A percentile compares a stretch with the other conserved stretches of the same genome.
Conservation (phyloP, 83 land plant genomes). For the Picea abies region DNA sequence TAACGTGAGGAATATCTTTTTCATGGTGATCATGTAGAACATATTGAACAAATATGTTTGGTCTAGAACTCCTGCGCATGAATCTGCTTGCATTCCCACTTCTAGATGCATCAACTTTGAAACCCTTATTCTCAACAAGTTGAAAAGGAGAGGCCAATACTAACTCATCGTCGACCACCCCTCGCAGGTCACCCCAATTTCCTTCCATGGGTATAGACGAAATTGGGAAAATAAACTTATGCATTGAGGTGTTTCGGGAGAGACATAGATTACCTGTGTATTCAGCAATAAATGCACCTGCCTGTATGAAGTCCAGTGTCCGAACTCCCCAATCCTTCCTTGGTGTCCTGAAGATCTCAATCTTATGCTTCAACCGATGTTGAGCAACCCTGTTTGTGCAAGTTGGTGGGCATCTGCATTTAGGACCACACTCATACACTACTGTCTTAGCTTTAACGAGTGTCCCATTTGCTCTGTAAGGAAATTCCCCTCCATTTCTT, state of each 20-base stretch:
- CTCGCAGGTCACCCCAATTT: too few relatives aligned
- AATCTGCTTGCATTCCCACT: conserved; percentile 83
- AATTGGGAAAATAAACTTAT: too few relatives aligned
- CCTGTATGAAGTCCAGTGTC: conserved; percentile 68
- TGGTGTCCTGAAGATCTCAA: conserved; percentile 82
- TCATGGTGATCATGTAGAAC: conserved; percentile 77
- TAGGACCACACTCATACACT: too few relatives aligned
- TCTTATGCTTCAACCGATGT: conserved; percentile 48
- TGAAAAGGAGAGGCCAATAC: conserved; percentile 17
- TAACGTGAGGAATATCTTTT: conserved; percentile 66
- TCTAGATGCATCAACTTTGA: conserved; percentile 69
- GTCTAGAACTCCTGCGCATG: conserved; percentile 71
- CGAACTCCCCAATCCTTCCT: conserved; percentile 86
- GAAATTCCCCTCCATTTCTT: conserved; percentile 63
- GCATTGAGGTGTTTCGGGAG: too few relatives aligned
- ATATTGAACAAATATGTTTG: conserved; percentile 84
- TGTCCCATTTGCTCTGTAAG: conserved; percentile 53
- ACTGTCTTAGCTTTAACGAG: conserved; percentile 33
- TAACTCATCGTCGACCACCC: too few relatives aligned
- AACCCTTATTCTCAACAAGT: conserved; percentile 31
- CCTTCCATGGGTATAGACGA: too few relatives aligned
- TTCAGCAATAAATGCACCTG: conserved; percentile 80
- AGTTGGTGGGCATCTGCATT: background rate
- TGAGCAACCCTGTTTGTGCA: conserved; percentile 82
- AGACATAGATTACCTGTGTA: background rate